Evolutionary conservation across 108 stramenopile genomes (phyloP).

Genomic region (Cyclostephanos tholiformis): DNA sequence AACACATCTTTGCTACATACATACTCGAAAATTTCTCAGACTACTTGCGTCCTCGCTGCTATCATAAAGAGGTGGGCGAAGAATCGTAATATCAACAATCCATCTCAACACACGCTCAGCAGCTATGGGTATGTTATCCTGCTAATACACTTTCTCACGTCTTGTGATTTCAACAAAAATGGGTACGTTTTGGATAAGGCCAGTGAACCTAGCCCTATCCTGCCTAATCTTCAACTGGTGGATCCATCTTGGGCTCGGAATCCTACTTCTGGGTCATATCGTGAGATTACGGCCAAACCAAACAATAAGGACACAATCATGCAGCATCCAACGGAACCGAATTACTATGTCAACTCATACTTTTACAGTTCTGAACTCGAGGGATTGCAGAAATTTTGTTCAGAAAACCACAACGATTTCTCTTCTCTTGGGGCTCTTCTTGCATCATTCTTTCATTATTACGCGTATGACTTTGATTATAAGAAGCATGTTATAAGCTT

Average conservation of each 20-base stretch:
- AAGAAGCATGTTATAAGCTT: constrained; percentile 81
- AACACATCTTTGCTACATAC: constrained; percentile 92
- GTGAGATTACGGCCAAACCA: constrained; percentile 51
- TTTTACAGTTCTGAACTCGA: constrained; percentile 66
- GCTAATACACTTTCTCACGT: constrained; percentile 94
- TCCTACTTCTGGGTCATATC: constrained; percentile 59
- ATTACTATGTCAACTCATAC: constrained; percentile 72
- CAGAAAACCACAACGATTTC: constrained; percentile 42
- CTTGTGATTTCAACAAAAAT: constrained; percentile 59
- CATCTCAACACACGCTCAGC: constrained; percentile 92
- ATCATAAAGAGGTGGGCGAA: constrained; percentile 98
- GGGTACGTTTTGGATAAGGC: constrained; percentile 45
- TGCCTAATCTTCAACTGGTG: constrained; percentile 96
- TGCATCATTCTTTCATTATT: constrained; percentile 92
- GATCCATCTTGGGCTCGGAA: constrained; percentile 73
- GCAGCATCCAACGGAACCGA: constrained; percentile 77
- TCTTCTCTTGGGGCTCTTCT: constrained; percentile 81
- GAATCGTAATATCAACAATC: constrained; percentile 92
- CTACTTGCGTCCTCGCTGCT: constrained; percentile 86
- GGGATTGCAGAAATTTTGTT: constrained; percentile 57
- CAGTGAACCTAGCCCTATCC: constrained; percentile 62
- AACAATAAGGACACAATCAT: constrained; percentile 51
- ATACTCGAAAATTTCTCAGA: constrained; percentile 80
- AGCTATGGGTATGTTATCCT: constrained; percentile 97
- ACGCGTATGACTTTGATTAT: constrained; percentile 91